Percentiles rank a stretch among this genome's conserved stretches.
phyloP scores from a whole-genome alignment of 495 filamentous ascomycete genomes.

The Lophiotrema nucula region DNA sequence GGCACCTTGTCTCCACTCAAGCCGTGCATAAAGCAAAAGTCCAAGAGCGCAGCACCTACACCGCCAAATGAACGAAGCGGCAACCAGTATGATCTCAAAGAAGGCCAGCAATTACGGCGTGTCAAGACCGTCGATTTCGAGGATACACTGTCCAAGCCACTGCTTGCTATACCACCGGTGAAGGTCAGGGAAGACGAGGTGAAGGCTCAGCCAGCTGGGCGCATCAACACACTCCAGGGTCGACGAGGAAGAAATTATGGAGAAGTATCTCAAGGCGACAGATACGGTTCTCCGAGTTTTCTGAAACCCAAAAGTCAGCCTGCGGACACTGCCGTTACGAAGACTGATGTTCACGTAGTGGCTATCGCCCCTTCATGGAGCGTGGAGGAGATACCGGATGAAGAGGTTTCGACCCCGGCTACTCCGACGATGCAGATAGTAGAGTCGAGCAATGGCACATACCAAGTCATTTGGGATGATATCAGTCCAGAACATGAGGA shows the following conservation, averaged over 20 bases:
- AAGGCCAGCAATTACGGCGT: slow-evolving; percentile 1
- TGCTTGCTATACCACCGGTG: slow-evolving; percentile 11
- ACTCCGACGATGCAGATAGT: slow-evolving; percentile 31
- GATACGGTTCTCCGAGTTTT: no score
- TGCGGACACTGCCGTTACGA: slow-evolving; percentile 21
- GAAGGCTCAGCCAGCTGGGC: background rate
- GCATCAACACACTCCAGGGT: background rate
- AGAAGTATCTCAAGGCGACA: no score
- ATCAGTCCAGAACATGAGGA: slow-evolving; percentile 8
- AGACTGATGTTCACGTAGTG: slow-evolving; percentile 27
- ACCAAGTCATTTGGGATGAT: slow-evolving; percentile 30
- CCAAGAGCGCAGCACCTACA: slow-evolving; percentile 17
- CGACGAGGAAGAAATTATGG: background rate
- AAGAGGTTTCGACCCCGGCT: slow-evolving; percentile 3
- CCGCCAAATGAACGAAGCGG: background rate
- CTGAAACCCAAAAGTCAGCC: slow-evolving; percentile 12
- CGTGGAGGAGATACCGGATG: background rate
- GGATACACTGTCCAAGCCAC: background rate
- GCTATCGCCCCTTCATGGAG: slow-evolving; percentile 22
- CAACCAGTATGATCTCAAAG: no score
- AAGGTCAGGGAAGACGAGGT: slow-evolving; percentile 4
- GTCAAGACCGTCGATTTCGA: slow-evolving; percentile 30
- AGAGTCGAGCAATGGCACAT: slow-evolving; percentile 18
- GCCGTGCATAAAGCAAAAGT: slow-evolving; percentile 16
- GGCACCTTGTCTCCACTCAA: slow-evolving; percentile 13